A percentile compares a stretch with the other conserved stretches of the same genome.
These are phyloP conservation scores for Syzygium syzygioides DNA, from an alignment of 441 rosid genomes.

Conservation along the genomic window DNA sequence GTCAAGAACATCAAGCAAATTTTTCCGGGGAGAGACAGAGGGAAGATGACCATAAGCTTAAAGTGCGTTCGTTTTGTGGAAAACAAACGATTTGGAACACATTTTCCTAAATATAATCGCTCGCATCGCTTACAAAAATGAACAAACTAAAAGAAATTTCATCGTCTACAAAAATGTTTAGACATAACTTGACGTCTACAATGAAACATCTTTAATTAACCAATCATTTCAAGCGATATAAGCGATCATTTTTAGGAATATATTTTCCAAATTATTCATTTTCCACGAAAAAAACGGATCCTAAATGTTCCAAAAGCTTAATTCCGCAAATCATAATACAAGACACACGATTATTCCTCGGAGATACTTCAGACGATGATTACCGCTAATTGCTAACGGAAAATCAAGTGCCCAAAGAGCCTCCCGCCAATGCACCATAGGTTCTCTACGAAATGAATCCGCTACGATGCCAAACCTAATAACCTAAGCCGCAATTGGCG, in stretches of 20 bases:
- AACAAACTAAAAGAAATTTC: too few species aligned
- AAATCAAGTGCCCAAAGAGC: neutral
- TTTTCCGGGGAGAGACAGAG: neutral
- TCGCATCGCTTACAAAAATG: too few species aligned
- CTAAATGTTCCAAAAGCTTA: neutral
- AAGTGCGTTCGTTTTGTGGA: too few species aligned
- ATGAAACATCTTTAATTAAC: too few species aligned
- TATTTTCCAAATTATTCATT: too few species aligned
- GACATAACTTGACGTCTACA: too few species aligned
- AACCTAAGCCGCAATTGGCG: neutral
- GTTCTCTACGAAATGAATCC: neutral
- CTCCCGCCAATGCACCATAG: neutral
- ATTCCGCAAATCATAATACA: neutral
- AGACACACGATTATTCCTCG: neutral
- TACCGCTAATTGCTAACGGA: neutral
- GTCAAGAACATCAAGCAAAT: neutral
- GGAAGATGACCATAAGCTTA: neutral
- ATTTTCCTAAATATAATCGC: too few species aligned
- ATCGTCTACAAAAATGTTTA: too few species aligned
- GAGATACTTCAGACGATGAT: neutral
- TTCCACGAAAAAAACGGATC: too few species aligned
- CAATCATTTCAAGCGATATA: too few species aligned
- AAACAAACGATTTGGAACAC: too few species aligned
- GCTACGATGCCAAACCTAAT: neutral
- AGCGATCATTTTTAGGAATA: too few species aligned